A percentile compares a stretch with the other conserved stretches of the same genome.
Evolutionary conservation across 306 rosid genomes (phyloP).

Genomic region (Cucurbita moschata): DNA sequence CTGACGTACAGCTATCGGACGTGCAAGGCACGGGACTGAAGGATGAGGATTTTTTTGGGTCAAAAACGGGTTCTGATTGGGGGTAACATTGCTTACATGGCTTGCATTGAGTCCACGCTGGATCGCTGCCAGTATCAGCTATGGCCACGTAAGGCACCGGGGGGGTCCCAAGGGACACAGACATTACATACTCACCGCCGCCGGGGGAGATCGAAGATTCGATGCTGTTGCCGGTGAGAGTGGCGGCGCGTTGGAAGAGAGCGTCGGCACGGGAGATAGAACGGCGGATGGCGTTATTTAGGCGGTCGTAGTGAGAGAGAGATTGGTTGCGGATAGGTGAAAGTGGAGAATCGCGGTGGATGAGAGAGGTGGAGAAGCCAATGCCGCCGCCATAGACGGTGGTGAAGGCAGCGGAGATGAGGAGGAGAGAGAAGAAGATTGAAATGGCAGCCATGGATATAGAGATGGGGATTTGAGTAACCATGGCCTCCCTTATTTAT

Average conservation of each 20-base stretch:
- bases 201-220: constrained; percentile 9
- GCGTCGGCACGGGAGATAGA: constrained; percentile 16
- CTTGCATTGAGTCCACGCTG: no score
- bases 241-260: neutral
- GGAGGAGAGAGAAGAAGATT: neutral
- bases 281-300: constrained; percentile 27
- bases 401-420: neutral
- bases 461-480: neutral
- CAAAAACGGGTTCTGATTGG: no score
- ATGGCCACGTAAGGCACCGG: no score
- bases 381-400: neutral
- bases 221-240: neutral
- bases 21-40: no score
- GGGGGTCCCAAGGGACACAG: no score
- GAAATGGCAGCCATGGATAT: neutral
- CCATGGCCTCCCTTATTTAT: no score
- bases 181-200: neutral
- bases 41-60: no score
- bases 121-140: no score
- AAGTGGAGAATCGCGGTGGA: constrained; percentile 34
- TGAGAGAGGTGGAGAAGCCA: constrained; percentile 18
- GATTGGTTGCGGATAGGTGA: constrained; percentile 33
- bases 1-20: no score
- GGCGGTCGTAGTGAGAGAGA: constrained; percentile 9
- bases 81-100: no score